phyloP scores from a whole-genome alignment of 495 filamentous ascomycete species.

The Chaetomium cochliodes region DNA sequence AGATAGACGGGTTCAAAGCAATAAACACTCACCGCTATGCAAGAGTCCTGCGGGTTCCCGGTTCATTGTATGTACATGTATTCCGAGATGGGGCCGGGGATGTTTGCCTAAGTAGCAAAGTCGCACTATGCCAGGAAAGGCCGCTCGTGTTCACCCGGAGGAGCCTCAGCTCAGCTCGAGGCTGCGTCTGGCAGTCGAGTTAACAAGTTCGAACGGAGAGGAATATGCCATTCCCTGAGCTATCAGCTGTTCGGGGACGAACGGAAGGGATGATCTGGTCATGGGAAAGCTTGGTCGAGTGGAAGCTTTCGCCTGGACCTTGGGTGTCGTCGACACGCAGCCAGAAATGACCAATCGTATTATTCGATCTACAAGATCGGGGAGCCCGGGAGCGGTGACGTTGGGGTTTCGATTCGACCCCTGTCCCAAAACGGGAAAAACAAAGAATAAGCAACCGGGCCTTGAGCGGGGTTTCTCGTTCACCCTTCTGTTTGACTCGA shows the following conservation, averaged over 20 bases:
- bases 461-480: background rate
- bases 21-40: background rate
- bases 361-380: slow-evolving; percentile 1
- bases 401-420: background rate
- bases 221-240: background rate
- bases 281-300: background rate
- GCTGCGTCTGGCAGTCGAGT: background rate
- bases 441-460: slow-evolving; percentile 18
- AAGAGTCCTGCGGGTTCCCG: slow-evolving; percentile 11
- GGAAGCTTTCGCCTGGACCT: background rate
- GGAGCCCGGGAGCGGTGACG: background rate
- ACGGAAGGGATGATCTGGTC: background rate
- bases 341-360: background rate
- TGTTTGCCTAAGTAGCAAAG: slow-evolving; percentile 3
- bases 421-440: slow-evolving; percentile 8
- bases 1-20: background rate
- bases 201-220: background rate
- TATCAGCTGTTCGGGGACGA: background rate
- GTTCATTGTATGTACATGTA: background rate
- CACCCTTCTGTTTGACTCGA: slow-evolving; percentile 1
- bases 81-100: background rate
- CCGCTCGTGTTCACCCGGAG: background rate
- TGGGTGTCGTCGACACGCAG: background rate
- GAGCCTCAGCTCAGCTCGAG: background rate
- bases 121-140: background rate